A percentile compares a stretch with the other conserved stretches of the same genome.
Conservation (phyloP, 2,329 filamentous ascomycete genomes). For the Sordariomycetes sp. region DNA sequence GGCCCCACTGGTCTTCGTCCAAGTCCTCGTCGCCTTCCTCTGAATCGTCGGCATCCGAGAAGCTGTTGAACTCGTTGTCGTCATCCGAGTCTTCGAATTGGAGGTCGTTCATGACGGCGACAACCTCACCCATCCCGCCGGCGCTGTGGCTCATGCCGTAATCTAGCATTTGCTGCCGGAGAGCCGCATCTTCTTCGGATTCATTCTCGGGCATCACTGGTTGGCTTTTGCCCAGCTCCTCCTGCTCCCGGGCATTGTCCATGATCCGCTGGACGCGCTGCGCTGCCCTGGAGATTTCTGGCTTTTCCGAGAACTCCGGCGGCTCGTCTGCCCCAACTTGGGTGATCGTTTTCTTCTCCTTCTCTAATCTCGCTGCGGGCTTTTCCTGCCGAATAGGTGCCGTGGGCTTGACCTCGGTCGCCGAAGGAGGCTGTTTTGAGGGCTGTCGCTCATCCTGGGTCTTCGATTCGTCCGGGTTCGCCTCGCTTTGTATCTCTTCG, state of each 20-base stretch:
- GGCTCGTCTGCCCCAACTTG: constrained; percentile 41
- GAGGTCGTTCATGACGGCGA: constrained; percentile 89
- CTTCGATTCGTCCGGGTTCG: background rate
- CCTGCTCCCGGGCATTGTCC: constrained; percentile 42
- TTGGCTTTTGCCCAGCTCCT: constrained; percentile 27
- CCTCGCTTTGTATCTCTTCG: background rate
- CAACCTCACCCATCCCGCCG: constrained; percentile 73
- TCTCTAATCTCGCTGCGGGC: constrained; percentile 26
- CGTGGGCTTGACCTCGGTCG: constrained; percentile 36
- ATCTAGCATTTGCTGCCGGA: constrained; percentile 81
- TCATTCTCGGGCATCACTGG: constrained; percentile 62
- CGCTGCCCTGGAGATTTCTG: constrained; percentile 18
- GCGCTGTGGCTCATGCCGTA: constrained; percentile 59
- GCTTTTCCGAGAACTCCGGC: constrained; percentile 7
- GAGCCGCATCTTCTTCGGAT: constrained; percentile 63
- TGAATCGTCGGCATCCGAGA: constrained; percentile 41
- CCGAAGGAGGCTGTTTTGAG: constrained; percentile 3
- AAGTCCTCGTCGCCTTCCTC: constrained; percentile 41
- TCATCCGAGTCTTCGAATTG: constrained; percentile 62
- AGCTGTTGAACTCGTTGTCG: constrained; percentile 33
- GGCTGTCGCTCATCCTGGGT: background rate
- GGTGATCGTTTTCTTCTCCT: constrained; percentile 49
- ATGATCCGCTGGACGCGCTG: constrained; percentile 45
- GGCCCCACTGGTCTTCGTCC: constrained; percentile 65
- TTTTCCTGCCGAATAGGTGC: constrained; percentile 46